Base-by-base conservation (phyloP, 192 early-diverging fungal species). In the Entrophospora sp. region DNA sequence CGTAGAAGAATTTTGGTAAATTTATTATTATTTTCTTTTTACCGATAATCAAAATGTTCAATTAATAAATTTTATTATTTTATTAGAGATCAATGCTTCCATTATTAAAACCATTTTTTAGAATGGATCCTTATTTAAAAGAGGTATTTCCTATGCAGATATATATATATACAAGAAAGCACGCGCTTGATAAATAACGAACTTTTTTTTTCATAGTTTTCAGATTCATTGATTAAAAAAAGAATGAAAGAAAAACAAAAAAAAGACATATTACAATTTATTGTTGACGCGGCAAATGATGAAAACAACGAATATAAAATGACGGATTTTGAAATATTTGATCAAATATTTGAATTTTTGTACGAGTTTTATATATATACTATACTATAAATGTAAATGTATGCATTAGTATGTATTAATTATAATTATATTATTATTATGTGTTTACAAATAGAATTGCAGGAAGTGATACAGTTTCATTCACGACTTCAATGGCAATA, bases 211-310 rank as follows among this genome's bases (percentile, higher is more conserved):
- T n/a, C 4, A 24, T 36, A 64, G 63, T 32, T 64, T 51, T 22
- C 34, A 51, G 24, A 49, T 25, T n/a, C 46, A 1, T 18, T 64
- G 5, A 48, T 64, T 18, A 35, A 51, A 37, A 48, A 16, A 2
- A 25, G 63, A 27, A 16, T 51, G 22, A 20, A 18, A 32, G 24
- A 5, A 13, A 37, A 24, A 1, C 13, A 9, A 36, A 25, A 58
- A 20, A 51, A 64, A 20, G 76, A 78, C 52, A 72, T 78, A 48
- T 46, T 78, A 16, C 73, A 78, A 53, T 64, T 67, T 27, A 35
- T 78, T 12, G 49, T 78, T 5, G 69, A 78, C 14, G 44, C 49
- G 1, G 44, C 61, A 36, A 37, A 62, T 2, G 37, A 43, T 0
- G 69, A 61, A 49, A 45, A 55, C 2, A 30, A 44, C 4, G 70